phyloP scores from a whole-genome alignment of 1,284 basidiomycete species.

The Mycosarcoma maydis region DNA sequence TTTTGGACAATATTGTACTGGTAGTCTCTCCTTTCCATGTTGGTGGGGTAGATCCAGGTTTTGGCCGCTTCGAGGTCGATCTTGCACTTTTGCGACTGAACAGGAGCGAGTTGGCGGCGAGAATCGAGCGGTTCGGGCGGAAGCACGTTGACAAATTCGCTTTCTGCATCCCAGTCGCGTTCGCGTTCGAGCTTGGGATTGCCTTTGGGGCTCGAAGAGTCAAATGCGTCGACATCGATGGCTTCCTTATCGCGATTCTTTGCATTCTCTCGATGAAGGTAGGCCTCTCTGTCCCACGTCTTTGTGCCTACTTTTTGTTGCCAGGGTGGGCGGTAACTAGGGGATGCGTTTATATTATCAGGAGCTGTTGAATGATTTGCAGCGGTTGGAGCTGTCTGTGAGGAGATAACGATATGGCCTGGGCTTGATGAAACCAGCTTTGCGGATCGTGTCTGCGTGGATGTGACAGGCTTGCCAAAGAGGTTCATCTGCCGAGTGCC shows the following conservation, averaged over 20 bases:
- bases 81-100: constrained; percentile 56
- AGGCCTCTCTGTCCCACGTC: constrained; percentile 48
- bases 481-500: constrained; percentile 33
- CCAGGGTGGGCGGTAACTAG: constrained; percentile 14
- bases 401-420: constrained; percentile 44
- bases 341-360: background rate
- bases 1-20: constrained; percentile 92
- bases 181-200: constrained; percentile 14
- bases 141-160: constrained; percentile 13
- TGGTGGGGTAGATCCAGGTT: constrained; percentile 92
- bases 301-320: constrained; percentile 34
- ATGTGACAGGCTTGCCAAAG: constrained; percentile 27
- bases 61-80: constrained; percentile 81
- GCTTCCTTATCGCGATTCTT: constrained; percentile 33
- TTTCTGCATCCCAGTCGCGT: constrained; percentile 29
- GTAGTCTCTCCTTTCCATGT: constrained; percentile 87
- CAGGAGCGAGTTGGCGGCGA: constrained; percentile 13
- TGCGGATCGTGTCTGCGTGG: constrained; percentile 12
- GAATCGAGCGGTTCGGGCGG: constrained; percentile 10
- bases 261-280: constrained; percentile 36
- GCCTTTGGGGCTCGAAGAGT: background rate
- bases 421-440: constrained; percentile 29
- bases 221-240: constrained; percentile 35
- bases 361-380: background rate
- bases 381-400: constrained; percentile 18